A percentile compares a stretch with the other conserved stretches of the same genome.
phyloP scores from a whole-genome alignment of 1,139 yeast species.

The Blastobotrys raffinosifermentans region DNA sequence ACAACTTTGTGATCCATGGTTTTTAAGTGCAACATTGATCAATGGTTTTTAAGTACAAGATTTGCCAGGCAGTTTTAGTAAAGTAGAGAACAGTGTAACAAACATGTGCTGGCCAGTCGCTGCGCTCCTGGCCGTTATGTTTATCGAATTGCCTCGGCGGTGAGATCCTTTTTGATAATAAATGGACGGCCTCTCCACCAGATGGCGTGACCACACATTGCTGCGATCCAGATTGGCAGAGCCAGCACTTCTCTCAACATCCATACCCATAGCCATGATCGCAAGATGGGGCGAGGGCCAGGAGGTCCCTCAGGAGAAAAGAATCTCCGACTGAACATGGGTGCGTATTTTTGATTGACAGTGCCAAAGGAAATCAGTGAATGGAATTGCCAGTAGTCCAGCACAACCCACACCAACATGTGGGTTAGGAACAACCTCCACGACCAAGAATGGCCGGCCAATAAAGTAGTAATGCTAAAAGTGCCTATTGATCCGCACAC shows the following conservation, averaged over 20 bases:
- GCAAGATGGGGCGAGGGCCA: conserved; percentile 13
- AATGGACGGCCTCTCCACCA: conserved; percentile 84
- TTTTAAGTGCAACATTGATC: no score
- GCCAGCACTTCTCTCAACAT: conserved; percentile 64
- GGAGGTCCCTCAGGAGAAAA: conserved; percentile 21
- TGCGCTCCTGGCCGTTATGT: no score
- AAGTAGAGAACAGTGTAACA: no score
- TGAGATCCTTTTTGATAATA: conserved; percentile 58
- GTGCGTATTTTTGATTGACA: conserved; percentile 23
- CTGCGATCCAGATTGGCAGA: conserved; percentile 75
- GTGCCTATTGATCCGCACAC: conserved; percentile 61
- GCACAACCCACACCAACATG: conserved; percentile 53
- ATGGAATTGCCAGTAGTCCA: conserved; percentile 58
- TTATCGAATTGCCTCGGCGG: conserved; percentile 62
- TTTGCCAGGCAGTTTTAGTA: no score
- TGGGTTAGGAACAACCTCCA: conserved; percentile 45
- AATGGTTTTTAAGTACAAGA: no score
- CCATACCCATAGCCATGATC: conserved; percentile 52
- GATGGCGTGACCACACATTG: conserved; percentile 71
- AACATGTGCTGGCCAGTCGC: no score
- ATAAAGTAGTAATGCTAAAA: conserved; percentile 48
- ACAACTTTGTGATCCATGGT: no score
- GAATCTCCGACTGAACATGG: conserved; percentile 24
- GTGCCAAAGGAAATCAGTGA: conserved; percentile 37
- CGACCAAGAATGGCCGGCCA: conserved; percentile 26